Evolutionary conservation across 768 basidiomycete species (phyloP), one percentile per base, ranked within the genome.

Genomic region (Macrolepiota fuliginosa): DNA sequence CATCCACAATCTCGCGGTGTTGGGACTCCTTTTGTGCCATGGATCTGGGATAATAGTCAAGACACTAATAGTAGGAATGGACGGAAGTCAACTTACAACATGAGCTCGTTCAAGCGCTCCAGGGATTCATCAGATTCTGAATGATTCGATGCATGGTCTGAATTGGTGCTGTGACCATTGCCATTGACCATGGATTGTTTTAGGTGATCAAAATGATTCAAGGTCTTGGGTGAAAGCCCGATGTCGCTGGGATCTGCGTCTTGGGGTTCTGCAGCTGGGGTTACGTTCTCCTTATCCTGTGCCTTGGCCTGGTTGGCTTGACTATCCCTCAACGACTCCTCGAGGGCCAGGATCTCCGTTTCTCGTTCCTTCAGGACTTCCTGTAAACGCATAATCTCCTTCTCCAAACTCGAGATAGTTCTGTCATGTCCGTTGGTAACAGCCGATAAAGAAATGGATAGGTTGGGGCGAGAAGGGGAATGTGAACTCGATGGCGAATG

Each of bases 21-120:
- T 87, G 80, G 3, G 92, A 90, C 72, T 99, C 97, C 72, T 98
- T 98, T 76, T 92, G 90, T 2, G 96, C 96, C 96, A 98, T 98
- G 2, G 96, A 93, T 64, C 94, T 97, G 62, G 12, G 67, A 49
- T 50, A 9, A 29, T 63, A 68, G 37, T 61, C 63, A 27, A 49
- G 50, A 54, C 45, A 62, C 66, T 52, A 58, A 35, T 2, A 49
- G 49, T 24, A 9, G 3, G 45, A 35, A 37, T 32, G 25, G 7
- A 51, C 19, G 57, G 32, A 49, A 36, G 22, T 49, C 46, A 12
- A 77, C 92, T 68, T 69, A 96, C 92, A 90, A 78, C 94, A 98
- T 96, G 15, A 98, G 83, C 67, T 96, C 93, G 67, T 96, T 95
- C 39, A 97, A 77, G 57, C 91, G 81, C 63, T 87, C 88, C 56